phyloP scores from a whole-genome alignment of 345 rosid species.

The Syzygium oleosum region DNA sequence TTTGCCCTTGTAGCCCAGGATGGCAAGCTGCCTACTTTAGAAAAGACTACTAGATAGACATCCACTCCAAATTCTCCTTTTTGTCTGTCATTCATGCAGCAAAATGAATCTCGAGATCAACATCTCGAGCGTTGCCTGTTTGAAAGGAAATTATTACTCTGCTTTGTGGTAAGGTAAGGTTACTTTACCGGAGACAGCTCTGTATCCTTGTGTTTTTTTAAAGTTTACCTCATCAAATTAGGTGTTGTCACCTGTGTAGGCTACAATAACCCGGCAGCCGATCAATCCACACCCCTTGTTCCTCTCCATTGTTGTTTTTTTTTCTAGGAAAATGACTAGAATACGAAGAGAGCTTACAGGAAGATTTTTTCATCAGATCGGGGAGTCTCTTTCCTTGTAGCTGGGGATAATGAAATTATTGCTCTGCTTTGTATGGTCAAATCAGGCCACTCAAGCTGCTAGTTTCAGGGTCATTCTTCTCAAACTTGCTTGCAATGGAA shows the following conservation, averaged over 20 bases:
- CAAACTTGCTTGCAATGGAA: background rate
- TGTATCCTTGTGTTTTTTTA: too few relatives aligned
- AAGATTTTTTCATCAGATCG: too few relatives aligned
- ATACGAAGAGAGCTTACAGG: too few relatives aligned
- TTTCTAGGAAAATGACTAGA: too few relatives aligned
- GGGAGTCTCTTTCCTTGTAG: background rate
- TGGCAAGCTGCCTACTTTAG: background rate
- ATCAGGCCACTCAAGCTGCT: background rate
- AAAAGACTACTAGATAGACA: background rate
- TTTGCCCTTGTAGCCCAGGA: background rate
- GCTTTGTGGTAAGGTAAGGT: background rate
- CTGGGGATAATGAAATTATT: background rate
- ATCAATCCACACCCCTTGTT: too few relatives aligned
- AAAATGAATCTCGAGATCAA: background rate
- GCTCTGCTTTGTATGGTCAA: background rate
- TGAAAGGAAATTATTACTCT: background rate
- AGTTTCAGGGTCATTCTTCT: background rate
- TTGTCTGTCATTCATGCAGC: background rate
- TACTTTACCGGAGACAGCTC: too few relatives aligned
- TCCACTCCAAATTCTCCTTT: background rate
- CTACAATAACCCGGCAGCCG: too few relatives aligned
- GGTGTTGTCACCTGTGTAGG: too few relatives aligned
- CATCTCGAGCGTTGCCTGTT: background rate
- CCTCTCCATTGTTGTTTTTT: too few relatives aligned
- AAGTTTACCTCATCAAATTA: too few relatives aligned